These are phyloP conservation scores for Euryodendron excelsum DNA, from an alignment of 148 eudicot genomes.

Conservation along the genomic window DNA sequence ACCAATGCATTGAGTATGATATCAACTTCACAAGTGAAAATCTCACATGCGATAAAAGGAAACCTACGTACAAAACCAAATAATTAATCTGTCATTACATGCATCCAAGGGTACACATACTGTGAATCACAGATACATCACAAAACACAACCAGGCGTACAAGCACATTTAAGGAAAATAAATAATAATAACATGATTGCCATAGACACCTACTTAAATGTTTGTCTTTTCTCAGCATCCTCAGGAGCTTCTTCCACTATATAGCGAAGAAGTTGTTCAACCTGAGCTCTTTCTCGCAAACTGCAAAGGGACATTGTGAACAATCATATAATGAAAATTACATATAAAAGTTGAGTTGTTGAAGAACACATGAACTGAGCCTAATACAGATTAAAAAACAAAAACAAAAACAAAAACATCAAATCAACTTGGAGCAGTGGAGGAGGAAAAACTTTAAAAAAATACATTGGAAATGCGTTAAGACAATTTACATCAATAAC, in stretches of 20 bases:
- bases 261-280: slow-evolving; percentile 71
- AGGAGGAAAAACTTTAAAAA: no score
- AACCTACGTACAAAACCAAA: slow-evolving; percentile 44
- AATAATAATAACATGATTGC: not conserved
- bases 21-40: slow-evolving; percentile 96
- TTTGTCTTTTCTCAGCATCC: slow-evolving; percentile 71
- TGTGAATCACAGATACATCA: not conserved
- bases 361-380: not conserved
- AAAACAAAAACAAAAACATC: not conserved
- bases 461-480: no score
- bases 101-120: slow-evolving; percentile 12
- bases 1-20: slow-evolving; percentile 82
- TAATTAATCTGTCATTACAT: not conserved
- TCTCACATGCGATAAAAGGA: slow-evolving; percentile 93
- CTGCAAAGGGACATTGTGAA: slow-evolving; percentile 37
- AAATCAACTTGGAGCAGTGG: not conserved
- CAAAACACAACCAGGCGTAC: slow-evolving; percentile 1
- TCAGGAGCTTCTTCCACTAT: slow-evolving; percentile 88
- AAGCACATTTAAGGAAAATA: no score
- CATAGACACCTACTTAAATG: slow-evolving; percentile 61
- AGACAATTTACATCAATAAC: no score
- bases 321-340: no score
- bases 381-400: not conserved
- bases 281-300: slow-evolving; percentile 71
- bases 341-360: not conserved